Evolutionary conservation across 108 stramenopile species (phyloP).

Genomic region (Seminavis robusta): DNA sequence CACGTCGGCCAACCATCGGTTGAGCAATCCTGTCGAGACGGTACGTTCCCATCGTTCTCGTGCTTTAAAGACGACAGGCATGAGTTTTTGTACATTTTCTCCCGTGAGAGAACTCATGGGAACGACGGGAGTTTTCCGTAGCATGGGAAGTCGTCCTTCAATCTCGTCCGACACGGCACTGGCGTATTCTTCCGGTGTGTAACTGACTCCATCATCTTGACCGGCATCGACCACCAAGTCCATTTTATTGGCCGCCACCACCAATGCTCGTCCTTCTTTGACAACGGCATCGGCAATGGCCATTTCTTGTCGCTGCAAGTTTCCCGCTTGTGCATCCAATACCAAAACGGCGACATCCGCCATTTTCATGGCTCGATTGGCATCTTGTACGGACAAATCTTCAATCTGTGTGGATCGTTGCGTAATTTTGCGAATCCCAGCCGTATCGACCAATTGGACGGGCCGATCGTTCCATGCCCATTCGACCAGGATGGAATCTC

Average conservation of each 20-base stretch:
- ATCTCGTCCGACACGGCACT: constrained; percentile 68
- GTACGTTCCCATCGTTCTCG: constrained; percentile 71
- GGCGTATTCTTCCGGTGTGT: constrained; percentile 62
- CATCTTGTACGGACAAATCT: constrained; percentile 79
- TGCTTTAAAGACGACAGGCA: constrained; percentile 81
- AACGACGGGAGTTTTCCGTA: constrained; percentile 81
- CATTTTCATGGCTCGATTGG: constrained; percentile 85
- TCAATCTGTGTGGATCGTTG: constrained; percentile 69
- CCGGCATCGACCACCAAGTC: constrained; percentile 71
- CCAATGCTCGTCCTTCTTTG: constrained; percentile 84
- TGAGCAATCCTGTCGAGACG: constrained; percentile 71
- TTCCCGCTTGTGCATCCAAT: constrained; percentile 74
- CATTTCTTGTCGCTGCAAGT: constrained; percentile 78
- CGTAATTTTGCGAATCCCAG: constrained; percentile 74
- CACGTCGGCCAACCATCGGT: constrained; percentile 82
- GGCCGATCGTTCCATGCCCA: constrained; percentile 66
- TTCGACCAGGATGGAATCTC: constrained; percentile 83
- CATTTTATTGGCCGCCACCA: constrained; percentile 90
- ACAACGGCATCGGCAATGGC: constrained; percentile 86
- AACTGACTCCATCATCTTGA: too few species aligned
- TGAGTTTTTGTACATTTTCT: constrained; percentile 49
- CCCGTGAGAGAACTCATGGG: constrained; percentile 72
- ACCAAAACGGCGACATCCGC: constrained; percentile 90
- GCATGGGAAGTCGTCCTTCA: constrained; percentile 72
- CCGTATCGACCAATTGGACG: constrained; percentile 83